Evolutionary conservation across 75 land plant genomes (phyloP).

Genomic region (Larix kaempferi): DNA sequence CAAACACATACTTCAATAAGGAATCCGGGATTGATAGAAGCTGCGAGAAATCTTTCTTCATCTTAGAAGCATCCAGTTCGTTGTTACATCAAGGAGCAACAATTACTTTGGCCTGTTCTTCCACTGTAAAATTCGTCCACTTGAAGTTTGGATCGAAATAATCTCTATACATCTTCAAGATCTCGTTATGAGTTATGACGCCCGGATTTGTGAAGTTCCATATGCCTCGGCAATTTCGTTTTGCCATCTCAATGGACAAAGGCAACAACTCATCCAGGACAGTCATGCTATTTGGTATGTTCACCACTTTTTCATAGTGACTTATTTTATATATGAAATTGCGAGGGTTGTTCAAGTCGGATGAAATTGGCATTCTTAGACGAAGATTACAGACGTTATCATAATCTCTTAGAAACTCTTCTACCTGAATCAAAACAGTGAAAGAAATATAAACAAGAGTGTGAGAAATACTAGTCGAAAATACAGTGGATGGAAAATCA

Average conservation of each 20-base stretch:
- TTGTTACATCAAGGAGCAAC: too few species aligned
- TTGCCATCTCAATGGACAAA: slow-evolving; percentile 53
- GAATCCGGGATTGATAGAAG: too few species aligned
- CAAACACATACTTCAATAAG: too few species aligned
- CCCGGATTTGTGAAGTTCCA: slow-evolving; percentile 67
- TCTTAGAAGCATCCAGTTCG: too few species aligned
- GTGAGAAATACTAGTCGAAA: neutral
- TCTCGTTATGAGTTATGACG: slow-evolving; percentile 55
- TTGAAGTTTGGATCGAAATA: slow-evolving; percentile 49
- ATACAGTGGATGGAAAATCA: neutral
- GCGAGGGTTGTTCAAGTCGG: slow-evolving; percentile 44
- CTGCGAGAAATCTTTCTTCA: too few species aligned
- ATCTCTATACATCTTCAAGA: slow-evolving; percentile 63
- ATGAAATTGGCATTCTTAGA: slow-evolving; percentile 54
- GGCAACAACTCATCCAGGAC: slow-evolving; percentile 54
- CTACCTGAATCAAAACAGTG: slow-evolving; percentile 47
- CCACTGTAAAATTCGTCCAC: slow-evolving; percentile 54
- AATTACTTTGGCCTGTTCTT: slow-evolving; percentile 64
- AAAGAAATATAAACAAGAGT: neutral
- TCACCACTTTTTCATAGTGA: slow-evolving; percentile 48
- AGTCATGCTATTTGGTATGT: slow-evolving; percentile 67
- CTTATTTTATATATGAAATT: slow-evolving; percentile 61
- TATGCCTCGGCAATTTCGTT: slow-evolving; percentile 42
- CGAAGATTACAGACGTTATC: slow-evolving; percentile 57
- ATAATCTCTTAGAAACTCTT: slow-evolving; percentile 48